Base-by-base conservation (phyloP, 768 basidiomycete species). In the Mycena filopes region DNA sequence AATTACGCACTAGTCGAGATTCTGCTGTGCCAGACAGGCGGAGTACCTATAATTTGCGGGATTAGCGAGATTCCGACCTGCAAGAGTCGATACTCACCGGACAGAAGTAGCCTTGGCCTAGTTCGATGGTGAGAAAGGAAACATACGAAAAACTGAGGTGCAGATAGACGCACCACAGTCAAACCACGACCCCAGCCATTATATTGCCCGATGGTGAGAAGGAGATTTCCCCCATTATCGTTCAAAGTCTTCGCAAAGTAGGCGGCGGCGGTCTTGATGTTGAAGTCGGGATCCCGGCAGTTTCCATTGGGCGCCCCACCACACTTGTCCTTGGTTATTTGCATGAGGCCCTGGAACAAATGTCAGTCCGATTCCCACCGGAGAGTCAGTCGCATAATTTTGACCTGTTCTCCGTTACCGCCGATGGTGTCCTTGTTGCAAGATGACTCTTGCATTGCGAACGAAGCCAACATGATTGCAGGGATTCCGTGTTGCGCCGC, bases 391-490 rank as follows among this genome's bases (percentile, higher is more conserved):
- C 15, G 36, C 36, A 2, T 15, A 36, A 11, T 15, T n/a, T n/a
- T 36, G 36, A 36, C 36, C 36, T 93, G 90, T 75, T 95, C 94
- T 46, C 93, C 92, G 23, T 82, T 92, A 18, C 89, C 90, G 55
- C 94, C 94, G 47, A 87, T 81, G 8, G 84, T 85, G 18, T 77
- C 62, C 2, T 89, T 84, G 68, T 90, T 88, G 82, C 95, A 97
- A 41, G 77, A 75, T 59, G 80, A 83, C 75, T 97, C 96, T 75
- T 96, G 94, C 89, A 97, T 90, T 33, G 94, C 94, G 69, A 97
- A 90, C 0, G 94, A 84, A 2, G 94, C 95, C 40, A 96, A 76
- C 68, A 96, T 79, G 74, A 95, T 93, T 10, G 93, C 74, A 26
- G 91, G 91, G 31, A 95, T 65, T 20, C 71, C 80, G 67, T 77